Conservation (phyloP, 2,329 filamentous ascomycete species). For the Clarireedia monteithiana region DNA sequence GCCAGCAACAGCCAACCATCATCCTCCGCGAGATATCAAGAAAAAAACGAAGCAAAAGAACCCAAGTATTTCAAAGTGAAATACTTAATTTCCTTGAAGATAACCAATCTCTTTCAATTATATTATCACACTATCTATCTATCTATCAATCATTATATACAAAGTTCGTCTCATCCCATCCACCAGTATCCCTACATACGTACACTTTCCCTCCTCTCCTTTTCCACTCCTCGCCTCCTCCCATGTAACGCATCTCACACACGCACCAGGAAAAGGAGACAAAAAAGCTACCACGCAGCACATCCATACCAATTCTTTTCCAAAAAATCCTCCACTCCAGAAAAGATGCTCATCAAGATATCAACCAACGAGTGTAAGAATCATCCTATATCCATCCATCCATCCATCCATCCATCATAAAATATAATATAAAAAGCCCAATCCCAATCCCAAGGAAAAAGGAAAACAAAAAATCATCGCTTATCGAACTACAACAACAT, state of each 20-base stretch:
- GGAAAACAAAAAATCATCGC: neutral
- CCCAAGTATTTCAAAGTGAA: no score
- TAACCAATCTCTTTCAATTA: neutral
- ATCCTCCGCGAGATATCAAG: no score
- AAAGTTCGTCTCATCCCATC: neutral
- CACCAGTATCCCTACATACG: neutral
- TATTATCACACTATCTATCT: neutral
- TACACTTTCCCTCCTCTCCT: neutral
- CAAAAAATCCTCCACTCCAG: neutral
- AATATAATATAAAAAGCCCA: neutral
- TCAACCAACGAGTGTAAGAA: neutral
- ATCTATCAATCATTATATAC: neutral
- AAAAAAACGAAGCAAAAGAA: no score
- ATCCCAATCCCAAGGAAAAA: neutral
- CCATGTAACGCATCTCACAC: no score
- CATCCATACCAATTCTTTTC: no score
- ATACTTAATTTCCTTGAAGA: no score
- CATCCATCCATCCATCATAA: neutral
- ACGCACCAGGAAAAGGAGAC: no score
- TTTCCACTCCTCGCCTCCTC: no score
- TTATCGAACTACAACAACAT: neutral
- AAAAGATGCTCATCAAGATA: neutral
- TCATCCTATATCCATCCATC: neutral
- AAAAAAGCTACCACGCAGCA: neutral
- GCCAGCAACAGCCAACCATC: no score